Evolutionary conservation across 768 basidiomycete species (phyloP), one percentile per base, ranked within the genome.

Genomic region (Suillus lakei): DNA sequence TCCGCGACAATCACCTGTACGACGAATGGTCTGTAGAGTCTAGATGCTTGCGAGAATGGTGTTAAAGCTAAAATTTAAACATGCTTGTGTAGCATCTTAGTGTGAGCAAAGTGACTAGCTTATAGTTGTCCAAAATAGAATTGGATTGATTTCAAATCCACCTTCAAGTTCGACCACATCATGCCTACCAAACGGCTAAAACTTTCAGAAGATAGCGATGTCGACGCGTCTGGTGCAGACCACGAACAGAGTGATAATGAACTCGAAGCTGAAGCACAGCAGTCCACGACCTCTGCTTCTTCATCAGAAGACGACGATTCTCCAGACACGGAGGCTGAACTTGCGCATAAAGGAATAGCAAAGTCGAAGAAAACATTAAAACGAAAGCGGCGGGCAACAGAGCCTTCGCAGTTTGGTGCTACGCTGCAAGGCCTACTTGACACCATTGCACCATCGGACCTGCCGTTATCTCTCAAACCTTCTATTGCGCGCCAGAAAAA

Each of bases 291-390:
- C 15, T 60, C 39, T 39, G 13, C 15, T 10, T n/a, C 66, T 60
- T 69, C 50, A 39, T 60, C 69, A 34, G 68, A 67, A 28, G 61
- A 36, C 5, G 70, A 66, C 44, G 43, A 67, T 38, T 30, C 78
- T 23, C 74, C 74, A 23, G 83, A 88, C 70, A 89, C 87, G 23
- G 88, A 86, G 10, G 89, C 90, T 69, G 90, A 92, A 72, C 86
- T 92, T 58, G 82, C 82, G 18, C 79, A 78, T 4, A 74, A 85
- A 60, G 85, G 86, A 69, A 77, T 74, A 51, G 73, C 78, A 72
- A 94, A 93, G 76, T 94, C 93, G 18, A 88, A 85, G 64, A 90
- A 93, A 76, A 95, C 93, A 0, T 78, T 86, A 61, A 95, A 95
- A 76, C 86, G 93, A 70, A 95, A 94, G 83, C 84, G 91, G 38